Conservation (phyloP, 2,329 filamentous ascomycete species). For the Aureobasidium sp. region DNA sequence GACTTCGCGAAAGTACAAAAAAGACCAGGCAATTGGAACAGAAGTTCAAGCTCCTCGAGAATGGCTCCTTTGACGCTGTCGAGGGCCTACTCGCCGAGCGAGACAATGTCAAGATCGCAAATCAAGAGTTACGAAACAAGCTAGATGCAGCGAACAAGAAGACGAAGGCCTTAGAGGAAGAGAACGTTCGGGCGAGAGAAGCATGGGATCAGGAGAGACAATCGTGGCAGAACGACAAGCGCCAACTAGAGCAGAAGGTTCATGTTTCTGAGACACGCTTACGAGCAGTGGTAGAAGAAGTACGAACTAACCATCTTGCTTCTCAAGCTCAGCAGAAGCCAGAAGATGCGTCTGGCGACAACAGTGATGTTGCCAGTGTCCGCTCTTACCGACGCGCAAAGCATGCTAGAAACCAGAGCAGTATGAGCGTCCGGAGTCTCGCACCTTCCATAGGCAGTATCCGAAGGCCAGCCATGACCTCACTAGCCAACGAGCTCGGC, state of each 20-base stretch:
- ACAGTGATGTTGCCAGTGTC: constrained; percentile 65
- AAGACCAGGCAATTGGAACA: constrained; percentile 76
- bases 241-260: constrained; percentile 73
- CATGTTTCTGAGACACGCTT: constrained; percentile 86
- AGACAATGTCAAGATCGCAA: constrained; percentile 70
- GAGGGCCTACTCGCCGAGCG: constrained; percentile 78
- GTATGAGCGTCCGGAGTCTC: constrained; percentile 31
- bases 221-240: constrained; percentile 74
- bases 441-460: background rate
- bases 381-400: constrained; percentile 35
- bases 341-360: constrained; percentile 48
- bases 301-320: constrained; percentile 61
- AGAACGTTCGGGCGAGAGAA: constrained; percentile 67
- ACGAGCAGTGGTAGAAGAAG: constrained; percentile 76
- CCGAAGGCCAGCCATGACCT: constrained; percentile 6
- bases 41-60: constrained; percentile 79
- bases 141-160: constrained; percentile 74
- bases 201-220: constrained; percentile 82
- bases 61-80: constrained; percentile 77
- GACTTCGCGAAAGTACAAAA: constrained; percentile 57
- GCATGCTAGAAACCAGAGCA: constrained; percentile 30
- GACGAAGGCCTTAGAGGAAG: constrained; percentile 71
- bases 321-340: constrained; percentile 24
- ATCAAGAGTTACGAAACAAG: constrained; percentile 65
- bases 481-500: constrained; percentile 79